Percentiles rank a stretch among this genome's conserved stretches.
phyloP scores from a whole-genome alignment of 2,329 filamentous ascomycete genomes.

The Penicillium frequentans region DNA sequence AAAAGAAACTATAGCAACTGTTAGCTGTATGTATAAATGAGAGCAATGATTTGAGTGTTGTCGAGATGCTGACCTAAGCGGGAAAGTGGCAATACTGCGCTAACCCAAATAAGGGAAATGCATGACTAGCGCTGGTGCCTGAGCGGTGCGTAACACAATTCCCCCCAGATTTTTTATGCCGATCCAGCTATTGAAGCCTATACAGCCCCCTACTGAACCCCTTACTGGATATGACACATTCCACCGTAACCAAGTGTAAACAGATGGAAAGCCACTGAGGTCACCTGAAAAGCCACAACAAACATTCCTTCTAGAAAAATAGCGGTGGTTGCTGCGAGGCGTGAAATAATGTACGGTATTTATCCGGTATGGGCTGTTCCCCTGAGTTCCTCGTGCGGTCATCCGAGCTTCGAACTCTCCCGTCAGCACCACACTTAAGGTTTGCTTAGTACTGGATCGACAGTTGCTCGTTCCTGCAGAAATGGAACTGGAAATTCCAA shows the following conservation, averaged over 20 bases:
- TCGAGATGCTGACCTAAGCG: constrained; percentile 18
- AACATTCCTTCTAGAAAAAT: constrained; percentile 17
- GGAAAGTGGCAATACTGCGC: not conserved
- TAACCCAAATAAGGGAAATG: not conserved
- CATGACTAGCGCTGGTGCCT: not conserved
- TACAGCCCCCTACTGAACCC: not conserved
- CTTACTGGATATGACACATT: constrained; percentile 14
- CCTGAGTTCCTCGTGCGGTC: constrained; percentile 4
- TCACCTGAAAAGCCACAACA: not conserved
- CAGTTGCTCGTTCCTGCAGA: constrained; percentile 8
- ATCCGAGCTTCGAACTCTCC: not conserved
- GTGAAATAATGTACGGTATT: not conserved
- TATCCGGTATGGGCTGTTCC: not conserved
- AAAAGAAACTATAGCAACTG: no score
- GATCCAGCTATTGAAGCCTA: not conserved
- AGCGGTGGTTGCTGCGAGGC: constrained; percentile 11
- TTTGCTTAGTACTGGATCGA: constrained; percentile 11
- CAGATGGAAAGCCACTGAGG: constrained; percentile 1
- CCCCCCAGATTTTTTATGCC: not conserved
- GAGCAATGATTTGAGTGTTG: no score
- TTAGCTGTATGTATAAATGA: no score
- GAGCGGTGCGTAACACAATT: not conserved
- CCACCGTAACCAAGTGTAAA: constrained; percentile 11
- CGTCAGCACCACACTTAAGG: not conserved
- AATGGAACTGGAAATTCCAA: not conserved